Base-by-base conservation (phyloP, 768 basidiomycete genomes). In the Boletellus ananas region DNA sequence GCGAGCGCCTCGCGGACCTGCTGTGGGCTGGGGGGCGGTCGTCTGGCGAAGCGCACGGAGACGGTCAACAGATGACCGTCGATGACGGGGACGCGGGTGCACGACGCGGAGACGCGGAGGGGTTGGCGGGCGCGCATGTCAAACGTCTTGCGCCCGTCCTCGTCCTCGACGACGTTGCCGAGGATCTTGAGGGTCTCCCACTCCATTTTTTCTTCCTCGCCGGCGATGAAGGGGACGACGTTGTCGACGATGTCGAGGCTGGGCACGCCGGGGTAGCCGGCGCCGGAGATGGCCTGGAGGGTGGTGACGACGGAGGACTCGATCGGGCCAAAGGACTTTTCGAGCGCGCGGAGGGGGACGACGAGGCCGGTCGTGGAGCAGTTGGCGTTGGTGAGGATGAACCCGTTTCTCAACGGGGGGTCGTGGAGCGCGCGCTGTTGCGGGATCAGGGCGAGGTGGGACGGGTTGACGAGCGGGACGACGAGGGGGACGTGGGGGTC, bases 121-220 rank as follows among this genome's bases (percentile, higher is more conserved):
- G 93, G 91, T 35, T 83, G 75, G n/a, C 64, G 63, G 1, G 82
- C 71, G 70, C 93, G 93, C 80, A 91, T 85, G 64, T 96, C 94
- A 67, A 96, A 98, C 11, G 79, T 61, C 50, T 78, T 79, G 6
- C 66, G 56, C 2, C 78, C 79, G 29, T 76, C 72, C 49, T 84
- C 82, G 43, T 75, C 75, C 21, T 79, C 73, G 3, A 74, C 60
- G 49, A 97, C 60, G 3, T 86, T 92, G 20, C 96, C 95, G 18
- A 99, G 83, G 61, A 99, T 99, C 75, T 98, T 99, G 60, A 89
- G 79, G 6, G 91, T 87, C 73, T 99, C 96, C 96, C 96, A 99
- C 67, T 99, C 95, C 57, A 98, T 93, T 68, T 98, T 99, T 65
- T 98, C 96, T 61, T 93, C 90, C 64, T 97, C 95, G 43, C 94